Evolutionary conservation across 1,284 basidiomycete species (phyloP), one percentile per base, ranked within the genome.

Genomic region (Fistulina hepatica): DNA sequence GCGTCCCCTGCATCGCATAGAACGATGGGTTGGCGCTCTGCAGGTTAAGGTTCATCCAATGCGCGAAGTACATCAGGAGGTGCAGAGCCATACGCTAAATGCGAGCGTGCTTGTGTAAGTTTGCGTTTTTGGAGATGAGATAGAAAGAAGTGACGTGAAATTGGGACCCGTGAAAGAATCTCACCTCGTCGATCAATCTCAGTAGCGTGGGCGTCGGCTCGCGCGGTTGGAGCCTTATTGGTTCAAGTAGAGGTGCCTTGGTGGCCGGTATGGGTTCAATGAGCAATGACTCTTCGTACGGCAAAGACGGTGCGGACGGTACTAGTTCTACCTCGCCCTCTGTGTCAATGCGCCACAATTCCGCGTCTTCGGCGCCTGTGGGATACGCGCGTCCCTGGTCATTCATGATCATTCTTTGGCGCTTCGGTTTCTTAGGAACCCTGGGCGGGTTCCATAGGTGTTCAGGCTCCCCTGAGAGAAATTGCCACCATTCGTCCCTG

Each of bases 51-150:
- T 73, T 74, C 44, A 85, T 76, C 84, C 84, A 89, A 47, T 83
- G 69, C n/a, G 73, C 66, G 52, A 88, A 84, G 54, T 85, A 86
- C 72, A 81, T 81, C 36, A 89, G 57, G 31, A 89, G 64, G 52
- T 82, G 81, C n/a, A 85, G 53, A 9, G 80, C 71, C 52, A 65
- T 73, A 49, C 67, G 67, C 82, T 86, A 38, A 36, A 51, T 15
- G 10, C 37, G 34, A 22, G 43, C 16, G 30, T 42, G 44, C n/a
- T 39, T 37, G 21, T 32, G 19, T 57, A 10, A 50, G n/a, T n/a
- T n/a, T n/a, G n/a, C n/a, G n/a, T n/a, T n/a, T n/a, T n/a, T n/a
- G n/a, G n/a, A n/a, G n/a, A n/a, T n/a, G n/a, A n/a, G n/a, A n/a
- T n/a, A n/a, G n/a, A n/a, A n/a, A n/a, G n/a, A n/a, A n/a, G n/a